Conservation (phyloP, 1,139 yeast species). For the Hyphopichia pseudoburtonii region DNA sequence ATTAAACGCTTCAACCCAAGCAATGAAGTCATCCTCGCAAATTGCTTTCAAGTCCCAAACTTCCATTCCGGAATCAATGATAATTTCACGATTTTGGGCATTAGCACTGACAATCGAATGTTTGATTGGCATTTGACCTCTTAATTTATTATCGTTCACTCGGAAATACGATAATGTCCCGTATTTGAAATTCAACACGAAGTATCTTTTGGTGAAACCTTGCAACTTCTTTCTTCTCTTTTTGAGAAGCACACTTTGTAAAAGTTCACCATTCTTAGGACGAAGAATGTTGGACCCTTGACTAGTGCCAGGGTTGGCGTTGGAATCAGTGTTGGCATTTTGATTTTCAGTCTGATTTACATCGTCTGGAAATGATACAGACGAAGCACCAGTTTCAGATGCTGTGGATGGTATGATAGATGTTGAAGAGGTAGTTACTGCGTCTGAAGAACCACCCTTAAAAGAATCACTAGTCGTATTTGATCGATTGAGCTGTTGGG, state of each 20-base stretch:
- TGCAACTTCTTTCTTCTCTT: constrained; percentile 73
- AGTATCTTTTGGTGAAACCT: constrained; percentile 84
- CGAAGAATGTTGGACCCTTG: constrained; percentile 20
- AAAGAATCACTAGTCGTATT: no score
- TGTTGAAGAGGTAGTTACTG: no score
- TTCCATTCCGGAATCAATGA: constrained; percentile 94
- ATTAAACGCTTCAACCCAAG: constrained; percentile 82
- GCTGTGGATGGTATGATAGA: no score
- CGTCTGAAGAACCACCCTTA: no score
- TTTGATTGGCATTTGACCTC: constrained; percentile 91
- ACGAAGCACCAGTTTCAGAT: no score
- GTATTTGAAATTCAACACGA: constrained; percentile 75
- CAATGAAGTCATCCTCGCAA: constrained; percentile 62
- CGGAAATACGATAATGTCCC: constrained; percentile 83
- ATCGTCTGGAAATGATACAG: no score
- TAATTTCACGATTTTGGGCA: constrained; percentile 63
- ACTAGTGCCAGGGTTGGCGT: background rate
- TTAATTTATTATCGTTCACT: constrained; percentile 63
- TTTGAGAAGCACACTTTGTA: constrained; percentile 77
- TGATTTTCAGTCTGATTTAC: no score
- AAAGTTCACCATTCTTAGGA: constrained; percentile 56
- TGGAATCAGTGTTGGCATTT: no score
- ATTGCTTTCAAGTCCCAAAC: constrained; percentile 84
- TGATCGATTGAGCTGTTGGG: no score
- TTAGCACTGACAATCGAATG: constrained; percentile 82